Evolutionary conservation across 805 yeast species (phyloP), one percentile per base, ranked within the genome.

Genomic region (Candida easanensis): DNA sequence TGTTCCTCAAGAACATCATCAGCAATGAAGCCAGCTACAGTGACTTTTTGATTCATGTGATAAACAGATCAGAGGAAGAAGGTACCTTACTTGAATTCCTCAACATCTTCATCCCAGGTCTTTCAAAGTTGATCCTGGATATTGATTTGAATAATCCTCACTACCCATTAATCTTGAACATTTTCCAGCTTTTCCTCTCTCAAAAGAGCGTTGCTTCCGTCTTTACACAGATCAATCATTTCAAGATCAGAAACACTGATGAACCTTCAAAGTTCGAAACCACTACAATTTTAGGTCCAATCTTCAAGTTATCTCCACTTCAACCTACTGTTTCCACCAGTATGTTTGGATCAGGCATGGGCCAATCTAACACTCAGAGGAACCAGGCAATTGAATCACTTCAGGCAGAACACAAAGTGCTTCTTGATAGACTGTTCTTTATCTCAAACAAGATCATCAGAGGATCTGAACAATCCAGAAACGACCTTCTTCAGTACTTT

Each of bases 381-480:
- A 68, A 69, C 28, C 61, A 74, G 22, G 73, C 79, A 20, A 77
- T 77, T 50, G 79, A 76, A 40, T 75, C 89, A 0, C 59, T 83
- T 20, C 86, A 82, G 53, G 66, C 77, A 7, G 90, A 86, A 53
- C 83, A 79, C 54, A 73, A 70, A 39, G 74, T 77, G 33, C 61
- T 81, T 2, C 44, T 82, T 28, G 82, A 81, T 44, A 70, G 87
- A 43, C 69, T 89, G 32, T 88, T 87, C 57, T 73, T 69, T 50
- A 78, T 93, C 31, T 64, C 82, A 40, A 85, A 90, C 58, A 81
- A 77, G 54, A 73, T 93, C 35, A 76, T 93, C 13, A 73, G 98
- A 49, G 87, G 88, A 0, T 80, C 88, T 5, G 66, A 75, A 0
- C 66, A 68, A 11, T 76, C 96, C 0, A 76, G 98, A 48, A 68